These are phyloP conservation scores for Dillenia turbinata DNA, from an alignment of 164 flowering plant species.

Conservation along the genomic window DNA sequence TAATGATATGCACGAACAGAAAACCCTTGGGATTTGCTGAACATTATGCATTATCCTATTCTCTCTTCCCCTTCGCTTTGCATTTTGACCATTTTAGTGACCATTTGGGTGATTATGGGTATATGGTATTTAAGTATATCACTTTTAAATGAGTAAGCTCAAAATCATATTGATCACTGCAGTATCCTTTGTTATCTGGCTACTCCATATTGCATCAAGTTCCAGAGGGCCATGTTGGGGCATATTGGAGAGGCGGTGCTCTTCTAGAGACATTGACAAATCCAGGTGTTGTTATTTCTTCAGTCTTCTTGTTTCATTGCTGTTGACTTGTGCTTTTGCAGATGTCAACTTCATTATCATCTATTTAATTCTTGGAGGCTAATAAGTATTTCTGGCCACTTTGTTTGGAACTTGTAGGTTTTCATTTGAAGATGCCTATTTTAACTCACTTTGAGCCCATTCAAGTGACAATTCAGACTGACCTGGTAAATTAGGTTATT, in stretches of 20 bases:
- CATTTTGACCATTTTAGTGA: no score
- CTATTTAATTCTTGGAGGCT: neutral
- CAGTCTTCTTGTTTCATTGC: no score
- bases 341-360: neutral
- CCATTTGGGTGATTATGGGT: no score
- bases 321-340: neutral
- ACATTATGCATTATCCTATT: no score
- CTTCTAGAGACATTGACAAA: conserved; percentile 65
- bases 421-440: conserved; percentile 81
- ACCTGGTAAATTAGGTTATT: conserved; percentile 42
- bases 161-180: no score
- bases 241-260: conserved; percentile 98
- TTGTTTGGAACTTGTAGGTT: conserved; percentile 43
- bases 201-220: conserved; percentile 80
- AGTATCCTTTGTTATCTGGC: conserved; percentile 3
- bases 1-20: no score
- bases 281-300: conserved; percentile 53
- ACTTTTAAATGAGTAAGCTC: no score
- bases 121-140: no score
- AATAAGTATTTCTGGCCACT: no score
- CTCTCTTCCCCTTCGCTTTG: no score
- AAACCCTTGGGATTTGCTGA: no score
- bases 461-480: conserved; percentile 95
- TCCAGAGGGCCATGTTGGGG: conserved; percentile 99
- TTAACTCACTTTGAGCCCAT: conserved; percentile 85